Conservation (phyloP, 2,329 filamentous ascomycete species). For the Penicillium palitans region DNA sequence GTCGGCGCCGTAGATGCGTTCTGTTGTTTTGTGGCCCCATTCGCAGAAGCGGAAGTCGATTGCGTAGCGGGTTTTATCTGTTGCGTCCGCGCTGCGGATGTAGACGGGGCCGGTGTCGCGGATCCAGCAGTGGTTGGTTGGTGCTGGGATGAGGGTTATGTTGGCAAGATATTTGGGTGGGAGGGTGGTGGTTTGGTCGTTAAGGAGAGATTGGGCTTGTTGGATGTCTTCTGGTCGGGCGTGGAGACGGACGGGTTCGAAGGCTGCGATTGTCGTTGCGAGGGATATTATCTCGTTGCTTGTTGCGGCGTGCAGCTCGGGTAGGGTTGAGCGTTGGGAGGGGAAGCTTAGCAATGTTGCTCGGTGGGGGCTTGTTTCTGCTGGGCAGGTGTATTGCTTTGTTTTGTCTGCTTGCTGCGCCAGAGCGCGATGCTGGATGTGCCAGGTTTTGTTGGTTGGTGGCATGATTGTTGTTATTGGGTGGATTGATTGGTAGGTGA, state of each 20-base stretch:
- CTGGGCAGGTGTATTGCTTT: constrained; percentile 22
- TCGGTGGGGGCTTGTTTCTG: constrained; percentile 26
- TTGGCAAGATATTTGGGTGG: constrained; percentile 1
- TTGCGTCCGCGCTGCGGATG: constrained; percentile 12
- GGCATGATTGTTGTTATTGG: constrained; percentile 9
- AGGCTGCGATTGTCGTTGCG: constrained; percentile 30
- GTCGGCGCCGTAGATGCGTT: constrained; percentile 18
- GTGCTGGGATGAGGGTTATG: constrained; percentile 20
- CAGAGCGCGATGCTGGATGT: constrained; percentile 9
- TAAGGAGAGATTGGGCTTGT: constrained; percentile 15
- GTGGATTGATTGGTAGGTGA: not conserved
- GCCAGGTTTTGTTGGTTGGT: constrained; percentile 13
- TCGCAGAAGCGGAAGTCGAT: constrained; percentile 28
- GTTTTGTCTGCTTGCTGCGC: constrained; percentile 9
- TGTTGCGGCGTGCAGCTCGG: constrained; percentile 21
- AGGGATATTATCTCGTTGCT: constrained; percentile 30
- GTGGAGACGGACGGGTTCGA: constrained; percentile 36
- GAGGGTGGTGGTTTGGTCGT: not conserved
- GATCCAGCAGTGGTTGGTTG: constrained; percentile 33
- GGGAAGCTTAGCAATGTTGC: constrained; percentile 33
- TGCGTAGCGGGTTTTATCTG: constrained; percentile 18
- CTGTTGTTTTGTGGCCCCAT: constrained; percentile 24
- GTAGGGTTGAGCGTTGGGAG: constrained; percentile 25
- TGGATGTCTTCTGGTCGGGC: constrained; percentile 26
- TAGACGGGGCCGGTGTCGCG: constrained; percentile 35